These are phyloP conservation scores for Vicia sativa DNA, from an alignment of 306 rosid genomes.

Conservation along the genomic window DNA sequence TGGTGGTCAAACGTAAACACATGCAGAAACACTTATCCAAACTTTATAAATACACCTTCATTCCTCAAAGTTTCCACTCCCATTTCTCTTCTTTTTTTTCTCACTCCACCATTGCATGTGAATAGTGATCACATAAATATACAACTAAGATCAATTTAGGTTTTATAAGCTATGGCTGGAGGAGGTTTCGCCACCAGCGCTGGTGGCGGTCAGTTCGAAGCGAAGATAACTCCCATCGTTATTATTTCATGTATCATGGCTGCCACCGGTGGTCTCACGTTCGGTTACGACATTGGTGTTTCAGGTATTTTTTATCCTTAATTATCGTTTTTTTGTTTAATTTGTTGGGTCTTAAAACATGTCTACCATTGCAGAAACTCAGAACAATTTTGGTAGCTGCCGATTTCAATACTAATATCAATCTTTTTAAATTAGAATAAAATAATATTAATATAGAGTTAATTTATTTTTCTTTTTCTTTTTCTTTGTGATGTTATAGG, in stretches of 20 bases:
- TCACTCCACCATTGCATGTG: neutral
- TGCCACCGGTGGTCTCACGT: slow-evolving; percentile 93
- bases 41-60: slow-evolving; percentile 1
- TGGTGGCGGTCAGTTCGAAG: slow-evolving; percentile 57
- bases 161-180: slow-evolving; percentile 44
- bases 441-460: no score
- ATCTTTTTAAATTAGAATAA: no score
- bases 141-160: no score
- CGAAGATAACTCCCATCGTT: slow-evolving; percentile 83
- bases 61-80: neutral
- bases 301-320: slow-evolving; percentile 50
- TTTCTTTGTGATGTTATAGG: slow-evolving; percentile 45
- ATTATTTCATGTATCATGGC: slow-evolving; percentile 82
- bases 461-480: no score
- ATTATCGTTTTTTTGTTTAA: no score
- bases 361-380: no score
- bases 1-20: neutral
- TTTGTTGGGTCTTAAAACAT: no score
- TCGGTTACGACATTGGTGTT: slow-evolving; percentile 86
- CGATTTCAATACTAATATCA: no score
- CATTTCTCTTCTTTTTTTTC: neutral
- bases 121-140: no score
- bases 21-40: neutral
- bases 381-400: no score
- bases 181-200: slow-evolving; percentile 49